phyloP scores from a whole-genome alignment of 257 asterid genomes.

The Gentiana macrophylla region DNA sequence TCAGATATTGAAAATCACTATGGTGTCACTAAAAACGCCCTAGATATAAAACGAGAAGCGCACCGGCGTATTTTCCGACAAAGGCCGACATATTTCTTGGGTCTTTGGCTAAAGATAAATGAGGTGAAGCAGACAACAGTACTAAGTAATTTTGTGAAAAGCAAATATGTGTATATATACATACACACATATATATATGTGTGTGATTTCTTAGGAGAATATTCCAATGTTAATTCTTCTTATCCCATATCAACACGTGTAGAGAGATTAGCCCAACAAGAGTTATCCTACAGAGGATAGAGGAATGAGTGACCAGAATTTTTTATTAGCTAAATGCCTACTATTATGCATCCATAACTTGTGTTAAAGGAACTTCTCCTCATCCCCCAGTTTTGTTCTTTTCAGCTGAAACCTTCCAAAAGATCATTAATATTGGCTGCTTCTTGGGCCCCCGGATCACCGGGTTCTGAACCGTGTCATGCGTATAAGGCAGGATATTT shows the following conservation, averaged over 20 bases:
- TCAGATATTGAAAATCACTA: too few relatives aligned
- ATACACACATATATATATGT: too few relatives aligned
- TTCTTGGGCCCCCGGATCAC: too few relatives aligned
- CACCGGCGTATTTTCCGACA: conserved; percentile 78
- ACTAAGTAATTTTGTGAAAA: background rate
- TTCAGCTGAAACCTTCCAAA: conserved; percentile 5
- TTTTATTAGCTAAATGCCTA: background rate
- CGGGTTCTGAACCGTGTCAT: too few relatives aligned
- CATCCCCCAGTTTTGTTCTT: conserved; percentile 10
- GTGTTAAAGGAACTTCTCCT: conserved; percentile 5
- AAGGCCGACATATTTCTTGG: conserved; percentile 60
- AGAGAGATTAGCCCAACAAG: conserved; percentile 39
- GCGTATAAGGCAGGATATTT: too few relatives aligned
- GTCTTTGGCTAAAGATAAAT: conserved; percentile 9
- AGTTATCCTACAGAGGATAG: conserved; percentile 47
- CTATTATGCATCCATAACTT: background rate
- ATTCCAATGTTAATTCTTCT: conserved; percentile 6
- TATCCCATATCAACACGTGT: conserved; percentile 37
- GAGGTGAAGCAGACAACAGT: conserved; percentile 3
- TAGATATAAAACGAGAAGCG: conserved; percentile 1
- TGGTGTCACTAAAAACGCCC: too few relatives aligned
- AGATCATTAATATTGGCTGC: background rate
- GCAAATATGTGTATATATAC: too few relatives aligned
- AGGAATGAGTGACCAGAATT: conserved; percentile 45
- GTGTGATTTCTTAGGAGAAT: conserved; percentile 13